These are phyloP conservation scores for Plasmodium inui DNA, from an alignment of 169 alveolate species.

Conservation along the genomic window DNA sequence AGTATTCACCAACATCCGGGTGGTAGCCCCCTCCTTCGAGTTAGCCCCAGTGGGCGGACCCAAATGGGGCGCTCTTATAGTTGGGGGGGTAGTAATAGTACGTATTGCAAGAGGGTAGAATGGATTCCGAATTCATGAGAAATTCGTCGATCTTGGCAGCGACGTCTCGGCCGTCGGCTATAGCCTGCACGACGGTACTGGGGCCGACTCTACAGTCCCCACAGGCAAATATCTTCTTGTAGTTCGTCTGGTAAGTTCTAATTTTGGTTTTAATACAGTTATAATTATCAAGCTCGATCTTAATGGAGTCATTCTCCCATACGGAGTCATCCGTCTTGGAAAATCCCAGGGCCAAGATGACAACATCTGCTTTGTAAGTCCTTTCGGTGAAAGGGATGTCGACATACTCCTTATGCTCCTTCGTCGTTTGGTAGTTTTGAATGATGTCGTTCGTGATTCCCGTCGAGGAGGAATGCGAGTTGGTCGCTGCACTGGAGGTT, in stretches of 20 bases:
- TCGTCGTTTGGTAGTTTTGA: slow-evolving; percentile 33
- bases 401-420: slow-evolving; percentile 32
- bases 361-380: slow-evolving; percentile 79
- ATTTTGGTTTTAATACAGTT: slow-evolving; percentile 70
- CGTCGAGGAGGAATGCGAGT: slow-evolving; percentile 13
- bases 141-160: slow-evolving; percentile 77
- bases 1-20: background rate
- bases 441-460: slow-evolving; percentile 2
- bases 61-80: slow-evolving; percentile 37
- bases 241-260: slow-evolving; percentile 61
- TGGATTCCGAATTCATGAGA: slow-evolving; percentile 58
- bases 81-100: slow-evolving; percentile 64
- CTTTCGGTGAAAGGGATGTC: slow-evolving; percentile 79
- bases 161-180: slow-evolving; percentile 80
- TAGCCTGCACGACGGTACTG: slow-evolving; percentile 82
- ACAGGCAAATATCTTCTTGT: slow-evolving; percentile 78
- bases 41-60: slow-evolving; percentile 65
- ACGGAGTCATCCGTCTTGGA: slow-evolving; percentile 80
- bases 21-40: background rate
- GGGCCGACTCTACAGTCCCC: slow-evolving; percentile 86
- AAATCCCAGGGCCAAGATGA: slow-evolving; percentile 81
- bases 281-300: slow-evolving; percentile 63
- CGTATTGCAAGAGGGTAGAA: slow-evolving; percentile 68
- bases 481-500: background rate
- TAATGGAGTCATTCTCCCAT: slow-evolving; percentile 76